These are phyloP conservation scores for Pestalotiopsis sp. DNA, from an alignment of 2,329 filamentous ascomycete genomes.

Conservation along the genomic window DNA sequence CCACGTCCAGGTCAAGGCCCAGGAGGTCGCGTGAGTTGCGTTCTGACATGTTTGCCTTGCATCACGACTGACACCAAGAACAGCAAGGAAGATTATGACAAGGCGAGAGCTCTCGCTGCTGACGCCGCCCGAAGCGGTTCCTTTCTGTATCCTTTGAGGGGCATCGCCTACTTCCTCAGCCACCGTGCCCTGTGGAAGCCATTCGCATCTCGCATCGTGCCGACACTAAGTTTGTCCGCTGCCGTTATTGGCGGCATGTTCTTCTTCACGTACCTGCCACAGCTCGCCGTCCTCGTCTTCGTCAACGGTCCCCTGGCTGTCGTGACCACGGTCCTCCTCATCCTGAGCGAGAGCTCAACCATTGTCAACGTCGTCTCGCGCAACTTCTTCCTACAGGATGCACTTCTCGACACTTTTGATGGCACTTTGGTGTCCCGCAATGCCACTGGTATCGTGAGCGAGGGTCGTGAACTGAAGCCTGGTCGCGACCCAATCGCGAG, in stretches of 20 bases:
- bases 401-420: conserved; percentile 87
- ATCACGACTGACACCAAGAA: conserved; percentile 12
- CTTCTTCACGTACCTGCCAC: conserved; percentile 80
- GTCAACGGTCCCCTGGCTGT: conserved; percentile 82
- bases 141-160: conserved; percentile 84
- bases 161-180: conserved; percentile 58
- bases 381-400: conserved; percentile 77
- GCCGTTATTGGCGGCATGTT: conserved; percentile 82
- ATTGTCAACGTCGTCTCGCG: conserved; percentile 59
- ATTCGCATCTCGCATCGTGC: conserved; percentile 52
- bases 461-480: conserved; percentile 71
- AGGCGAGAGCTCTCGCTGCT: conserved; percentile 61
- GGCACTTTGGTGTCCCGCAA: conserved; percentile 60
- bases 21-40: conserved; percentile 47
- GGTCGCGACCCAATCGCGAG: conserved; percentile 57
- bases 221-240: conserved; percentile 69
- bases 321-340: conserved; percentile 69
- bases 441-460: conserved; percentile 62
- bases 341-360: conserved; percentile 62
- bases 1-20: conserved; percentile 44
- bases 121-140: conserved; percentile 75
- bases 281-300: conserved; percentile 78
- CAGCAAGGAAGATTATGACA: conserved; percentile 70
- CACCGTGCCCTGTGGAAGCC: conserved; percentile 61
- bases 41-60: neutral